Conservation (phyloP, 2,329 filamentous ascomycete genomes). For the Aspergillus eucalypticola region DNA sequence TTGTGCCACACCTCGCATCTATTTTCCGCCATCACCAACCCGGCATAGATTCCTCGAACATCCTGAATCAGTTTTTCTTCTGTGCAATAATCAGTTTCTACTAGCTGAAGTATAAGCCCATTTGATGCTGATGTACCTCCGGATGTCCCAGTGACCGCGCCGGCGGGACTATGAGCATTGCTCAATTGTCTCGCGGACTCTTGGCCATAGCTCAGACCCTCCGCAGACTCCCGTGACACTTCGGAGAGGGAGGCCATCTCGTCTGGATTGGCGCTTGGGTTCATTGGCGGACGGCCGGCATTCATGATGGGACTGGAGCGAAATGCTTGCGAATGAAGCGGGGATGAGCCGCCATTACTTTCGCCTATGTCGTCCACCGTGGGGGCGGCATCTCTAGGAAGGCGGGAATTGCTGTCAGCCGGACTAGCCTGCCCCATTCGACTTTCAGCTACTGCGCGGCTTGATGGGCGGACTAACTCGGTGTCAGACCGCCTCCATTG, state of each 20-base stretch:
- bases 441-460: slow-evolving; percentile 14
- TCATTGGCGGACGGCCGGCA: slow-evolving; percentile 9
- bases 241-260: slow-evolving; percentile 14
- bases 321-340: slow-evolving; percentile 7
- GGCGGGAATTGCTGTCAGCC: slow-evolving; percentile 14
- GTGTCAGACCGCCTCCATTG: slow-evolving; percentile 11
- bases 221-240: slow-evolving; percentile 12
- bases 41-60: slow-evolving; percentile 66
- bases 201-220: slow-evolving; percentile 18
- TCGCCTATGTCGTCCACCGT: slow-evolving; percentile 10
- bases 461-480: slow-evolving; percentile 11
- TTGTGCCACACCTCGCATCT: slow-evolving; percentile 84
- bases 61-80: slow-evolving; percentile 78
- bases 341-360: slow-evolving; percentile 10
- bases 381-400: slow-evolving; percentile 12
- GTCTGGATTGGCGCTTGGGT: slow-evolving; percentile 9
- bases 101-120: slow-evolving; percentile 56
- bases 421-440: slow-evolving; percentile 12
- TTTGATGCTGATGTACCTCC: slow-evolving; percentile 28
- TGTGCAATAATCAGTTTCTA: slow-evolving; percentile 70
- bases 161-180: slow-evolving; percentile 20
- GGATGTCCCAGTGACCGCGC: slow-evolving; percentile 21
- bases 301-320: slow-evolving; percentile 16
- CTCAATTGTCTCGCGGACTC: slow-evolving; percentile 18
- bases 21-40: slow-evolving; percentile 80